phyloP scores from a whole-genome alignment of 345 rosid species.

The Physaria fendleri region DNA sequence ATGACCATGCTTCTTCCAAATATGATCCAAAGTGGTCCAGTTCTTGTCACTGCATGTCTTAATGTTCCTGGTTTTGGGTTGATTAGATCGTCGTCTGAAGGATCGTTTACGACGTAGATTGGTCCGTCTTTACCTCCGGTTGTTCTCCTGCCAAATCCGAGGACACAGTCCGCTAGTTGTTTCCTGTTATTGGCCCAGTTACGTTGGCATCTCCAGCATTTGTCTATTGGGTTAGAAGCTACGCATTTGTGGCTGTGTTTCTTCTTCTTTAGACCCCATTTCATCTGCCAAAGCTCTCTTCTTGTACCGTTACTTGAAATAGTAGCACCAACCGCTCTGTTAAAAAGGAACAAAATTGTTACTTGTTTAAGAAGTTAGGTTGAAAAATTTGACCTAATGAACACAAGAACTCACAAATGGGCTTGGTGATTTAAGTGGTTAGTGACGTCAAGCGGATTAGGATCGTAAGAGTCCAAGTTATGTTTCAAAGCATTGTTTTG shows the following conservation, averaged over 20 bases:
- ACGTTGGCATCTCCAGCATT: slow-evolving; percentile 52
- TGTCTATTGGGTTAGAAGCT: slow-evolving; percentile 57
- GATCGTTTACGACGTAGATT: slow-evolving; percentile 49
- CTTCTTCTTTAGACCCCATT: background rate
- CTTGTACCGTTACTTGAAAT: slow-evolving; percentile 25
- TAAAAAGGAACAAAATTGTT: background rate
- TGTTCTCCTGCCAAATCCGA: slow-evolving; percentile 62
- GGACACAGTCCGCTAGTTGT: slow-evolving; percentile 49
- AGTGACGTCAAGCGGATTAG: slow-evolving; percentile 26
- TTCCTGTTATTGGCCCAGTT: slow-evolving; percentile 50
- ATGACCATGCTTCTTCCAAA: slow-evolving; percentile 61
- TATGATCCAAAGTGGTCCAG: slow-evolving; percentile 69
- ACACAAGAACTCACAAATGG: slow-evolving; percentile 16
- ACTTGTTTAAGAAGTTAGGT: slow-evolving; percentile 11
- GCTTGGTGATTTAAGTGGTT: slow-evolving; percentile 24
- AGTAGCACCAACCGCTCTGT: slow-evolving; percentile 20
- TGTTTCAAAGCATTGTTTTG: slow-evolving; percentile 6
- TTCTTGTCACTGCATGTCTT: slow-evolving; percentile 60
- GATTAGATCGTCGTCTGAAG: slow-evolving; percentile 40
- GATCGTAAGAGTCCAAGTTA: slow-evolving; percentile 17
- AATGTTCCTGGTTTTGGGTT: slow-evolving; percentile 71
- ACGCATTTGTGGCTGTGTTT: slow-evolving; percentile 29
- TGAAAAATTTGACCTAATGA: background rate
- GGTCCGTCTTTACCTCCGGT: slow-evolving; percentile 55
- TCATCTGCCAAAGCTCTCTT: slow-evolving; percentile 27